Base-by-base conservation (phyloP, 2,329 filamentous ascomycete genomes). In the Cadophora luteo-olivacea region DNA sequence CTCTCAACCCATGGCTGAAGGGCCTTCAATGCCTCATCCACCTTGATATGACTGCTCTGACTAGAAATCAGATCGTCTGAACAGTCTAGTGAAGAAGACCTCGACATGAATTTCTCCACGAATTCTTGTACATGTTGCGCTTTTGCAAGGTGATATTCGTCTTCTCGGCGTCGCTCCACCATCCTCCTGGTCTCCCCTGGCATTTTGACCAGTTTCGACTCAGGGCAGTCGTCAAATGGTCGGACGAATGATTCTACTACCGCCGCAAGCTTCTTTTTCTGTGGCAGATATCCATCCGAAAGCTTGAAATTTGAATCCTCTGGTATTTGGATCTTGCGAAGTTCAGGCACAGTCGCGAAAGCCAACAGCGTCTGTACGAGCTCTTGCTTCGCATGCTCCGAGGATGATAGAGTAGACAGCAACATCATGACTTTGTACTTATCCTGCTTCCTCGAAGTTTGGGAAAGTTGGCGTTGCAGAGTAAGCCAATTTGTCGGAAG, bases 311-410 rank as follows among this genome's bases (percentile, higher is more conserved):
- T 24, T 36, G 48, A 11, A 57, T 63, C 51, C n/a, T 41, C 16
- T 25, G 63, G 63, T 16, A 57, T 25, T 22, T 58, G 33, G 22
- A 14, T 64, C 24, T 12, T 0, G 14, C 68, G 68, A n/a, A 77
- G 65, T 38, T 52, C 33, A 4, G 72, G 67, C 1, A 74, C 65
- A 14, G 73, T 76, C 14, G 76, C 74, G 63, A 79, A 75, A 32
- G 77, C 76, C 16, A 80, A 67, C 6, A 80, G 70, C 0, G 77
- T 75, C 32, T 76, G 71, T n/a, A 78, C 63, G 14, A 79, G 38
- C 14, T 70, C 55, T 38, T 69, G 52, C 3, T 77, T 66, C 8
- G 68, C 71, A 16, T 75, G 29, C 32, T 68, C 41, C 0, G 72
- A 73, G 65, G 73, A 79, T 7, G 74, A 36, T 3, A 79, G 55